phyloP scores from a whole-genome alignment of 495 filamentous ascomycete species.

The Podospora sp. region DNA sequence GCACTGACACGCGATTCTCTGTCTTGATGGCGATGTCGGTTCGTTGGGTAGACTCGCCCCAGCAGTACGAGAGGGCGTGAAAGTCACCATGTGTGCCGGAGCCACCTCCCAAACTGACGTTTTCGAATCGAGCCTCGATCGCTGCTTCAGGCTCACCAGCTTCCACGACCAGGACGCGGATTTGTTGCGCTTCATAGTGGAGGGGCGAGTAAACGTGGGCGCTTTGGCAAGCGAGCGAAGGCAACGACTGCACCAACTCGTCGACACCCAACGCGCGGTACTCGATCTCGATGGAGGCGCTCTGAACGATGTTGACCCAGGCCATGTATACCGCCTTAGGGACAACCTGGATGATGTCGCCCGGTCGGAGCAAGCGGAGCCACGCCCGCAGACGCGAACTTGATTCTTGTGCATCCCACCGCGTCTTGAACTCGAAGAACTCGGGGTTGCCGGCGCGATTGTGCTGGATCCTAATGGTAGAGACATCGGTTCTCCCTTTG shows the following conservation, averaged over 20 bases:
- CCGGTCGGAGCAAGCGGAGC: conserved; percentile 8
- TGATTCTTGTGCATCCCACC: neutral
- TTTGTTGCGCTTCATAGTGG: neutral
- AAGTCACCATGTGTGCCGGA: neutral
- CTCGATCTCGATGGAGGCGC: conserved; percentile 16
- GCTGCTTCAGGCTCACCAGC: neutral
- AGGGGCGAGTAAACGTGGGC: conserved; percentile 1
- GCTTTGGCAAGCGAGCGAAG: neutral
- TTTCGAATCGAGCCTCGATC: conserved; percentile 14
- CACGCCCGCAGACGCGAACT: neutral
- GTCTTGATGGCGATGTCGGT: neutral
- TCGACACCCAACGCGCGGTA: neutral
- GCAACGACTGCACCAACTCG: neutral
- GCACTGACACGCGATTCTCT: neutral
- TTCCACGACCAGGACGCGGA: conserved; percentile 14
- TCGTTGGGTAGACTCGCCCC: conserved; percentile 4
- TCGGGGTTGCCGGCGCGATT: neutral
- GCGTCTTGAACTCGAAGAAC: conserved; percentile 3
- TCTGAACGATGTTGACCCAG: conserved; percentile 13
- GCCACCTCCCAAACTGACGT: neutral
- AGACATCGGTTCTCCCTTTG: conserved; percentile 2
- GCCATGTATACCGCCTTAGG: neutral
- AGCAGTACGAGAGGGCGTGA: conserved; percentile 23
- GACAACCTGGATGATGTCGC: conserved; percentile 15
- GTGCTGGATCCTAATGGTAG: conserved; percentile 7